phyloP scores from a whole-genome alignment of 2,329 filamentous ascomycete species.

The Fusarium domesticum region DNA sequence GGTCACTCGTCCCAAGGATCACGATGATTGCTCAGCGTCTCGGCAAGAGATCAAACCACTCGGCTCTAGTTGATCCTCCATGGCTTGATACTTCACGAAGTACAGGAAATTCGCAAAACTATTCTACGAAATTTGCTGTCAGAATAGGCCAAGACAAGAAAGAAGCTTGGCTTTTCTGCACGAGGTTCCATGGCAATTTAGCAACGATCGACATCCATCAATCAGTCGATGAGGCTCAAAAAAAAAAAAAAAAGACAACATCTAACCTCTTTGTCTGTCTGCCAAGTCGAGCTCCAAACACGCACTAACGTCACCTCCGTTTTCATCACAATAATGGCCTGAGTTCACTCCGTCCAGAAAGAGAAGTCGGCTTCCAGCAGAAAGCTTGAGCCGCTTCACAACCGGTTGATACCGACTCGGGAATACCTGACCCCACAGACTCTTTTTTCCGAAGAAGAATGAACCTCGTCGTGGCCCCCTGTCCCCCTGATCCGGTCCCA shows the following conservation, averaged over 20 bases:
- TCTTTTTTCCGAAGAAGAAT: neutral
- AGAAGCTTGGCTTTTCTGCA: slow-evolving; percentile 12
- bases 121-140: too few relatives aligned
- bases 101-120: too few relatives aligned
- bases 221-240: slow-evolving; percentile 20
- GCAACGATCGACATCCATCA: slow-evolving; percentile 8
- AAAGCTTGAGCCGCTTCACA: neutral
- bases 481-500: too few relatives aligned
- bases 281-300: slow-evolving; percentile 14
- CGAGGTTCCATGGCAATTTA: slow-evolving; percentile 10
- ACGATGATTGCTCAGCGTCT: too few relatives aligned
- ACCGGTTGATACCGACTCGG: neutral
- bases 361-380: neutral
- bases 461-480: too few relatives aligned
- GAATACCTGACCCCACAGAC: neutral
- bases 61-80: too few relatives aligned
- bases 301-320: neutral
- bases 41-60: too few relatives aligned
- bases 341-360: neutral
- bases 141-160: slow-evolving; percentile 1
- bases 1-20: slow-evolving; percentile 4
- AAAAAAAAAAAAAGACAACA: slow-evolving; percentile 8
- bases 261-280: neutral
- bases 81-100: too few relatives aligned
- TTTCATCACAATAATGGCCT: neutral